Conservation (phyloP, 306 rosid species). For the Vigna hirtella region DNA sequence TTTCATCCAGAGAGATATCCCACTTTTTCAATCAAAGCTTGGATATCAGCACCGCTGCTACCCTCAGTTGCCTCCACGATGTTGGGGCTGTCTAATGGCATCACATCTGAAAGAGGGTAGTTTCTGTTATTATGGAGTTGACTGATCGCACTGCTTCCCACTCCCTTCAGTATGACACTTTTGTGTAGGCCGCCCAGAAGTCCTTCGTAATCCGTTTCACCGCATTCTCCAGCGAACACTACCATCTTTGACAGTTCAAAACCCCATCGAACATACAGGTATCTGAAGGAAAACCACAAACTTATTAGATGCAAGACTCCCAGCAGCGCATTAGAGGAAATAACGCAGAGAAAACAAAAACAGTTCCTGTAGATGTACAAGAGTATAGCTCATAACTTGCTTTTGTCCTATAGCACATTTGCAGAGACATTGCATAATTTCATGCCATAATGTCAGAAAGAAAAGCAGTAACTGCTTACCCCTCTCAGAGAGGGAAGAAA, state of each 20-base stretch:
- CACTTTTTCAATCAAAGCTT: constrained; percentile 64
- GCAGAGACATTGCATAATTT: constrained; percentile 14
- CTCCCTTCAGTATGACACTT: constrained; percentile 84
- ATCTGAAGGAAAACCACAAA: constrained; percentile 60
- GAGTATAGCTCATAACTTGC: constrained; percentile 24
- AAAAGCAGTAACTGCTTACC: constrained; percentile 4
- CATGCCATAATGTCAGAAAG: constrained; percentile 31
- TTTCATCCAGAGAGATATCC: constrained; percentile 64
- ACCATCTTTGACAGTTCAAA: constrained; percentile 92
- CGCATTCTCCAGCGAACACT: constrained; percentile 91
- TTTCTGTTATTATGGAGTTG: constrained; percentile 80
- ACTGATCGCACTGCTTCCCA: constrained; percentile 66
- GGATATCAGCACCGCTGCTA: constrained; percentile 65
- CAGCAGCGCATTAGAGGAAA: constrained; percentile 34
- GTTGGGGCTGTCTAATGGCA: constrained; percentile 74
- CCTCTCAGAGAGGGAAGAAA: constrained; percentile 13
- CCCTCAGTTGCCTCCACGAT: constrained; percentile 69
- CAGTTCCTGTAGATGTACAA: background rate
- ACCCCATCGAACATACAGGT: constrained; percentile 95
- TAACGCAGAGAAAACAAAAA: constrained; percentile 22
- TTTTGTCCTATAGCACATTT: constrained; percentile 24
- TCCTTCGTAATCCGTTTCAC: constrained; percentile 98
- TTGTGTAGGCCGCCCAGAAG: constrained; percentile 84
- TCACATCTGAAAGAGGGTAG: constrained; percentile 92
- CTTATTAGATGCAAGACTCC: constrained; percentile 29